A percentile compares a stretch with the other conserved stretches of the same genome.
Conservation (phyloP, 2,329 filamentous ascomycete genomes). For the Torrubiella hemipterigena region DNA sequence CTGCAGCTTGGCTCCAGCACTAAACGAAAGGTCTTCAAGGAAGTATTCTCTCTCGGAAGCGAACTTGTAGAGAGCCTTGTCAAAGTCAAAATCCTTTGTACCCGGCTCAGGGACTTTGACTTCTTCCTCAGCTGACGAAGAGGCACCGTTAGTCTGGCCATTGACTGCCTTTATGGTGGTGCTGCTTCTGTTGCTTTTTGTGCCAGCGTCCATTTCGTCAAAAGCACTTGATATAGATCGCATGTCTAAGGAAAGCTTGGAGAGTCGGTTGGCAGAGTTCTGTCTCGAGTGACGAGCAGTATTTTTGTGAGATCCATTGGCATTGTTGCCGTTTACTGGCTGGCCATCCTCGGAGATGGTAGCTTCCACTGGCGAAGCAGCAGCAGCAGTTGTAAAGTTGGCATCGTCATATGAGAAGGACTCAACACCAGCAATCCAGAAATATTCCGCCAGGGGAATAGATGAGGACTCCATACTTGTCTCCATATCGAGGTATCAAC, state of each 20-base stretch:
- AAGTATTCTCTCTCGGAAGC: conserved; percentile 91
- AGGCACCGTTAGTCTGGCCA: conserved; percentile 13
- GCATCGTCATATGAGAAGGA: conserved; percentile 54
- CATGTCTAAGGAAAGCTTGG: conserved; percentile 37
- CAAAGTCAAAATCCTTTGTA: conserved; percentile 73
- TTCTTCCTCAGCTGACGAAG: conserved; percentile 14
- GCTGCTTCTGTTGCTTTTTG: conserved; percentile 53
- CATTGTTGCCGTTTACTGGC: conserved; percentile 26
- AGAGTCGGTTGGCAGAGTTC: conserved; percentile 46
- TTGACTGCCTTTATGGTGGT: conserved; percentile 45
- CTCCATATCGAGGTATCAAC: no score
- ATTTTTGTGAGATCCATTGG: conserved; percentile 15
- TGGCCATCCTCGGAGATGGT: conserved; percentile 55
- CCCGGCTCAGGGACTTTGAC: conserved; percentile 15
- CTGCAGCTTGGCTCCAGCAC: conserved; percentile 66
- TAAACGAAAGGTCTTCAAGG: conserved; percentile 81
- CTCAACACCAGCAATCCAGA: conserved; percentile 64
- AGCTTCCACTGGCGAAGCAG: conserved; percentile 31
- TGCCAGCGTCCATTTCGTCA: conserved; percentile 46
- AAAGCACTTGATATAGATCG: conserved; percentile 41
- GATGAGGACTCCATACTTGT: conserved; percentile 53
- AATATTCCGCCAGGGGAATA: conserved; percentile 59
- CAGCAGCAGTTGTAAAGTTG: conserved; percentile 23
- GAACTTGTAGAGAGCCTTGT: conserved; percentile 86
- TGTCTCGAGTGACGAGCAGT: conserved; percentile 47